phyloP scores from a whole-genome alignment of 768 basidiomycete species.

The Russula brevipes region DNA sequence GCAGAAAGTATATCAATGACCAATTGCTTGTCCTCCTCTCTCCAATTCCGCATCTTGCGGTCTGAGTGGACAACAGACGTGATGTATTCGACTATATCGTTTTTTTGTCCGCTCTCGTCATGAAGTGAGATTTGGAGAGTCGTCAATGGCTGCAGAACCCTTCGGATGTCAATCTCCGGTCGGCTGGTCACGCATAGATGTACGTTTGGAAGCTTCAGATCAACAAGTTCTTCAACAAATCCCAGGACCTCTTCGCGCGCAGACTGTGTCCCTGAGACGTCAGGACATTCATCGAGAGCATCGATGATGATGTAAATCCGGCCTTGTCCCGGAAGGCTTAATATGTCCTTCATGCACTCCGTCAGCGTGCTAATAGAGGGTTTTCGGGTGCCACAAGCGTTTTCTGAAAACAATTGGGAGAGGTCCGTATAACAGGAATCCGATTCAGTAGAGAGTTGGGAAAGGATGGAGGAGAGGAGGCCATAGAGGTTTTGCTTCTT shows the following conservation, averaged over 20 bases:
- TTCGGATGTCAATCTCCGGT: not conserved
- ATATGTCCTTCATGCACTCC: not conserved
- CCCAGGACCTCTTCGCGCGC: not conserved
- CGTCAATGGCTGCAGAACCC: not conserved
- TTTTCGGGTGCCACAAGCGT: not conserved
- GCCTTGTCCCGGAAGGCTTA: not conserved
- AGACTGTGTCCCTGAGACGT: not conserved
- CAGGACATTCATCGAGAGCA: not conserved
- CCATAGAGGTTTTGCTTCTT: not conserved
- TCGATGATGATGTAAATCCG: not conserved
- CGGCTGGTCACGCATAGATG: not conserved
- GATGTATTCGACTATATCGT: not conserved
- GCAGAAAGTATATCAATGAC: not conserved
- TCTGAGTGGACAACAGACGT: not conserved
- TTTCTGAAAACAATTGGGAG: not conserved
- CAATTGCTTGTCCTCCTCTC: not conserved
- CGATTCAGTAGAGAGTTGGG: conserved; percentile 2
- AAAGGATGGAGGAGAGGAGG: not conserved
- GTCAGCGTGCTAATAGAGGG: not conserved
- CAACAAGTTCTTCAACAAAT: not conserved
- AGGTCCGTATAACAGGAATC: not conserved
- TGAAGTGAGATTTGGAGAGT: not conserved
- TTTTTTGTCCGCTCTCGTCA: not conserved
- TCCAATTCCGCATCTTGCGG: conserved; percentile 7
- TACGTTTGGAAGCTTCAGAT: not conserved